phyloP scores from a whole-genome alignment of 768 basidiomycete species.

The Tulasnella sp. region DNA sequence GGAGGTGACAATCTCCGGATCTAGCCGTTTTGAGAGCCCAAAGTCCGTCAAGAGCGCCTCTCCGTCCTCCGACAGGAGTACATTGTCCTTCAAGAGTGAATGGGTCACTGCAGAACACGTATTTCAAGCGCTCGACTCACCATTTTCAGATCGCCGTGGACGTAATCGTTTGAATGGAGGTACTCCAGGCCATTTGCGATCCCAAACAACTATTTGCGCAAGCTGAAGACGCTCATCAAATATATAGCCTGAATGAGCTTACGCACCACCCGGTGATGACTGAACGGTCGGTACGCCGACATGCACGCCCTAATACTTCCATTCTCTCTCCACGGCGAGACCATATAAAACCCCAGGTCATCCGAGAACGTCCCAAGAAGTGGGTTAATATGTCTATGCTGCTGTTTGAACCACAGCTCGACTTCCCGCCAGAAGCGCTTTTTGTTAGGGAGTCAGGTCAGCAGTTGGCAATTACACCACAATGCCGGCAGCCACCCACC shows the following conservation, averaged over 20 bases:
- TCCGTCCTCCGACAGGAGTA: not conserved
- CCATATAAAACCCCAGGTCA: not conserved
- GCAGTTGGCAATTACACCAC: too few species aligned
- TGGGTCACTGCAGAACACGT: not conserved
- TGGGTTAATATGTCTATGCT: not conserved
- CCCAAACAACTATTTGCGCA: not conserved
- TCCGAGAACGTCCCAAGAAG: not conserved
- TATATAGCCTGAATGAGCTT: not conserved
- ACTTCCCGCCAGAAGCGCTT: too few species aligned
- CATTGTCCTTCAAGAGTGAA: slow-evolving; percentile 1
- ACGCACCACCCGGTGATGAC: not conserved
- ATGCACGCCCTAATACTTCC: not conserved
- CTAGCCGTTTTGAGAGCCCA: slow-evolving; percentile 1
- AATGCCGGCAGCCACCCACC: too few species aligned
- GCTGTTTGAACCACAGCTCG: too few species aligned
- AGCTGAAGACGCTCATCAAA: not conserved
- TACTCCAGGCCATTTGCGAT: not conserved
- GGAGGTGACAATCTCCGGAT: not conserved
- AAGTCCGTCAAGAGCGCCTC: slow-evolving; percentile 8
- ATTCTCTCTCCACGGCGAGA: not conserved
- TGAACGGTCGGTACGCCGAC: not conserved
- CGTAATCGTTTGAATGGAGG: not conserved
- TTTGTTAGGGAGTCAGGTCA: too few species aligned
- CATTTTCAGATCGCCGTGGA: not conserved
- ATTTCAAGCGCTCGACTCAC: not conserved